Conservation (phyloP, 768 basidiomycete species). For the Leccinum uliginosum region DNA sequence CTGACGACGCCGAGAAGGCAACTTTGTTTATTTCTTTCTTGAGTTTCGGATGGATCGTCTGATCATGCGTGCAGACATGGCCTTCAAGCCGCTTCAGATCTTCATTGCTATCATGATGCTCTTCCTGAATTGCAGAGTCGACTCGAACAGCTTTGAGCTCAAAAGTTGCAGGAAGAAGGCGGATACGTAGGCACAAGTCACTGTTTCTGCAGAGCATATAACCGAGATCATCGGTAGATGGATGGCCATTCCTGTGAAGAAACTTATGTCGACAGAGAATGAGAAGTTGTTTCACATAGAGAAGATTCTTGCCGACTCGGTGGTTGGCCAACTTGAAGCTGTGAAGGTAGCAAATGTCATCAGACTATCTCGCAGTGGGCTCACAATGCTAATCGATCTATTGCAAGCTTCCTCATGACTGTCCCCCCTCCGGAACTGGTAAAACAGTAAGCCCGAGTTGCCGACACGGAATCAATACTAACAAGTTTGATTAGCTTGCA, state of each 20-base stretch:
- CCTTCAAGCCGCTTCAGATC: slow-evolving; percentile 75
- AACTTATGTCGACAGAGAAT: slow-evolving; percentile 83
- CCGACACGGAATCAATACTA: neutral
- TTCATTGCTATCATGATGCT: slow-evolving; percentile 88
- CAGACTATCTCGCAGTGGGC: slow-evolving; percentile 86
- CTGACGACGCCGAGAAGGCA: slow-evolving; percentile 84
- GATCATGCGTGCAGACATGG: slow-evolving; percentile 45
- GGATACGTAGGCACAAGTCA: slow-evolving; percentile 53
- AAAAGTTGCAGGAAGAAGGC: slow-evolving; percentile 71
- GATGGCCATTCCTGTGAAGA: slow-evolving; percentile 89
- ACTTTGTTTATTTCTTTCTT: slow-evolving; percentile 19
- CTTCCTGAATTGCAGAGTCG: slow-evolving; percentile 81
- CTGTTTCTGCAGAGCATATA: slow-evolving; percentile 84
- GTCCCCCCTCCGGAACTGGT: slow-evolving; percentile 89
- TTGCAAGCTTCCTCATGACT: slow-evolving; percentile 90
- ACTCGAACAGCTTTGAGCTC: slow-evolving; percentile 65
- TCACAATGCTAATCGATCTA: slow-evolving; percentile 82
- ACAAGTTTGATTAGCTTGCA: slow-evolving; percentile 63
- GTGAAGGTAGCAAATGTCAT: slow-evolving; percentile 93
- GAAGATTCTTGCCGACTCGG: slow-evolving; percentile 66
- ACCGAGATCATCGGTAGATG: slow-evolving; percentile 91
- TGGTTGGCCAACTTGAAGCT: slow-evolving; percentile 89
- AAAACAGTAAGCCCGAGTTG: slow-evolving; percentile 63
- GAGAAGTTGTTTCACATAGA: slow-evolving; percentile 89
- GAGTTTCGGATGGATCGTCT: neutral